Base-by-base conservation (phyloP, 2,329 filamentous ascomycete genomes). In the Cercospora berteroae region DNA sequence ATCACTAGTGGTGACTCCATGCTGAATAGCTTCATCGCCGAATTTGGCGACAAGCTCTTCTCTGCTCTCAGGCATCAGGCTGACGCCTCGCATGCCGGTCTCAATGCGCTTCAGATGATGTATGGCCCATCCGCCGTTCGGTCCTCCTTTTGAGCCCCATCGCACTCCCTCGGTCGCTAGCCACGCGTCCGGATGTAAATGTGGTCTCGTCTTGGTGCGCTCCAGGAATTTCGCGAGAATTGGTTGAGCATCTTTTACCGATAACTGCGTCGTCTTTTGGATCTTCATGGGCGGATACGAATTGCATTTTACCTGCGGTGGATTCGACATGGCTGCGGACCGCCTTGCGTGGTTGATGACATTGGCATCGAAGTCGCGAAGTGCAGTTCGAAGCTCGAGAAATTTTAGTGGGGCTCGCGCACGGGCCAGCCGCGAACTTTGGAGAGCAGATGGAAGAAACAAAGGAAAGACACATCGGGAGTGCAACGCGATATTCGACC, bases 101-200 rank as follows among this genome's bases (percentile, higher is more conserved):
- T 84, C 83, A 8, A 87, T 82, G 58, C 85, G 80, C 42, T 81
- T 79, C 56, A 87, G 74, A 71, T 86, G 84, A 73, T 85, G 83
- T 62, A 87, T 78, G 13, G 81, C 79, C n/a, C 86, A 77, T 7
- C 82, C 81, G 52, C 83, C 82, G 18, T 72, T 74, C 0, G 81
- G 77, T 1, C 83, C 83, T 58, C 79, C 78, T 57, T 80, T 75
- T 16, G 81, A 77, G 23, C 78, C 77, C 73, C 81, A 83, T 12
- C 75, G 74, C 6, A 83, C 78, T 55, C 82, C 82, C 25, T 76
- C 77, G 9, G 79, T 74, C 16, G 77, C 80, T 50, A 84, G 79
- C 58, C 81, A 75, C 44, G 81, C 80, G 67, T 84, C 83, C 0
- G 83, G 83, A 72, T 85, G 83, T 7, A 84, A 77, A 73, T 82